A percentile compares a stretch with the other conserved stretches of the same genome.
Evolutionary conservation across 2,329 filamentous ascomycete species (phyloP).

Genomic region (Neonectria neomacrospora): DNA sequence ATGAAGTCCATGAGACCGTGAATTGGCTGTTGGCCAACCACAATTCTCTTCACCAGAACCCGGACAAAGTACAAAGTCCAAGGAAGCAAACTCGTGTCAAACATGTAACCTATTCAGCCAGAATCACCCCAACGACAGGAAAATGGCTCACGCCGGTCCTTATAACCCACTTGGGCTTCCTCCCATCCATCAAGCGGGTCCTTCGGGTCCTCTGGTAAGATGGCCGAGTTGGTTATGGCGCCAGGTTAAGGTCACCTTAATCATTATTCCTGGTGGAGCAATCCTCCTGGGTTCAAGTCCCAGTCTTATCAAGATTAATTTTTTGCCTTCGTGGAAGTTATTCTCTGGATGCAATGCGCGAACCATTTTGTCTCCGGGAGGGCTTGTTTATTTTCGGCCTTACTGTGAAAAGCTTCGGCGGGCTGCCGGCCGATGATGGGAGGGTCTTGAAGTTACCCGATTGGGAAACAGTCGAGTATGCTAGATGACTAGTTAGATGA

Average conservation of each 20-base stretch:
- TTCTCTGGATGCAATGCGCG: neutral
- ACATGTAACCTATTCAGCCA: neutral
- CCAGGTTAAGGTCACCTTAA: conserved; percentile 39
- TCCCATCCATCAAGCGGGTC: conserved; percentile 26
- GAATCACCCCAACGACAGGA: neutral
- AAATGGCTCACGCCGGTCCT: conserved; percentile 6
- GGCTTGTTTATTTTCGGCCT: neutral
- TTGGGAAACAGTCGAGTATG: neutral
- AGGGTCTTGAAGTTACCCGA: neutral
- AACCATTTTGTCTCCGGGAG: neutral
- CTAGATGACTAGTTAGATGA: no score
- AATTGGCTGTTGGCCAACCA: no score
- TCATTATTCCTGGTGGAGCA: conserved; percentile 36
- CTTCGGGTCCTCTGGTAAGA: conserved; percentile 28
- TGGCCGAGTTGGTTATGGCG: conserved; percentile 41
- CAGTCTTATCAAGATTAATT: conserved; percentile 34
- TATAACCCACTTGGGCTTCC: conserved; percentile 19
- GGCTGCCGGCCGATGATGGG: neutral
- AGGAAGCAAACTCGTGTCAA: no score
- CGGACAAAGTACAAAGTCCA: no score
- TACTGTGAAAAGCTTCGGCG: neutral
- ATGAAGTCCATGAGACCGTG: no score
- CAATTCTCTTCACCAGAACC: no score
- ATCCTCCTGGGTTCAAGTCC: conserved; percentile 40
- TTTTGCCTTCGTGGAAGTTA: neutral